A percentile compares a stretch with the other conserved stretches of the same genome.
Conservation (phyloP, 2,329 filamentous ascomycete species). For the Beauveria caledonica region DNA sequence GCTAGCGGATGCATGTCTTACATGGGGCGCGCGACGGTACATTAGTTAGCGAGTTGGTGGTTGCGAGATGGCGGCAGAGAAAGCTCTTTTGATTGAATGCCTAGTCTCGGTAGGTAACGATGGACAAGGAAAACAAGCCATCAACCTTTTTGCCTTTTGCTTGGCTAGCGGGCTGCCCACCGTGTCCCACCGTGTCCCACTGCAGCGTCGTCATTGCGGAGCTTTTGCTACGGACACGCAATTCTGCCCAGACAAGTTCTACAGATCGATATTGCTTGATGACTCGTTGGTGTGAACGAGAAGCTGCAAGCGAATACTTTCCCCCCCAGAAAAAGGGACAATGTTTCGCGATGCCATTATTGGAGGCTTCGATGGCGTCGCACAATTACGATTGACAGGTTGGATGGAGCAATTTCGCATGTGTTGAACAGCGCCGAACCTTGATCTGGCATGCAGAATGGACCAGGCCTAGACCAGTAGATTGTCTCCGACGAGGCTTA, state of each 20-base stretch:
- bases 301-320: not conserved
- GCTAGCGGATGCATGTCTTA: constrained; percentile 2
- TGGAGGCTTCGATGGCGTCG: not conserved
- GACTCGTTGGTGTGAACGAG: not conserved
- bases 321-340: too few relatives aligned
- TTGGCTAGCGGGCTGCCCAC: not conserved
- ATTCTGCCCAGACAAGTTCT: constrained; percentile 1
- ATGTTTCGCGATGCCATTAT: not conserved
- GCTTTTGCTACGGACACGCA: not conserved
- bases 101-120: too few relatives aligned
- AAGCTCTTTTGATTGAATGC: too few relatives aligned
- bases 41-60: too few relatives aligned
- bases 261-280: not conserved
- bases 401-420: not conserved
- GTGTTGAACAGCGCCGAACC: not conserved
- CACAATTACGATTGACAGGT: not conserved
- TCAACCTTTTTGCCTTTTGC: not conserved
- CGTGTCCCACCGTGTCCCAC: constrained; percentile 4
- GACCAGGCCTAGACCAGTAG: constrained; percentile 1
- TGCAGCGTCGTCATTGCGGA: constrained; percentile 4
- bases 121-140: not conserved
- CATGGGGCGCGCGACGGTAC: not conserved
- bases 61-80: not conserved
- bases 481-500: not conserved
- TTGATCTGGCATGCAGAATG: not conserved